phyloP scores from a whole-genome alignment of 1,139 yeast genomes.

The Pneumocystis oryctolagi region DNA sequence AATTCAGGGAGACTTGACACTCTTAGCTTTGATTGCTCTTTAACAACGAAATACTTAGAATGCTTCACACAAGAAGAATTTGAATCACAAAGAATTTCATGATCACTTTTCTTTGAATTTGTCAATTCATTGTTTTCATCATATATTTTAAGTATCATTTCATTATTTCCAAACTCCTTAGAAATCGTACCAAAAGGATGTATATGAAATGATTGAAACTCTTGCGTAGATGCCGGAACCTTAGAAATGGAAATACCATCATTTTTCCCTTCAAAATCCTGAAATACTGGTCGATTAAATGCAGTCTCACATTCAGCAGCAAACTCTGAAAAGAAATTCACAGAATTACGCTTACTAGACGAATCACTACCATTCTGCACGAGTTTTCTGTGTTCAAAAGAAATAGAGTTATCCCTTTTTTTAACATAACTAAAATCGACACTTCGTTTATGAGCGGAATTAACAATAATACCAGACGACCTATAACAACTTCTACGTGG shows the following conservation, averaged over 20 bases:
- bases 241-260: not conserved
- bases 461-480: not conserved
- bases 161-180: not conserved
- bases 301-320: constrained; percentile 10
- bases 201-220: constrained; percentile 4
- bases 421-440: not conserved
- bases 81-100: not conserved
- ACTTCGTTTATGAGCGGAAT: not conserved
- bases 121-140: not conserved
- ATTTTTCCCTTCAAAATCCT: not conserved
- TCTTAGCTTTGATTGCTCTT: not conserved
- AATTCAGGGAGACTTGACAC: constrained; percentile 1
- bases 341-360: not conserved
- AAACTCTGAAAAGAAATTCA: constrained; percentile 6
- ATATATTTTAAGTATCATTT: not conserved
- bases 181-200: not conserved
- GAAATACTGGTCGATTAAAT: constrained; percentile 4
- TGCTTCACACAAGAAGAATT: not conserved
- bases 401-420: not conserved
- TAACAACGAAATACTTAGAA: not conserved
- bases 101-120: not conserved
- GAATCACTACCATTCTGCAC: not conserved
- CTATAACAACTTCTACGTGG: not conserved
- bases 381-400: not conserved
- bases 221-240: not conserved